A percentile compares a stretch with the other conserved stretches of the same genome.
Evolutionary conservation across 208 protist genomes (phyloP).

Genomic region (Leishmania martiniquensis): DNA sequence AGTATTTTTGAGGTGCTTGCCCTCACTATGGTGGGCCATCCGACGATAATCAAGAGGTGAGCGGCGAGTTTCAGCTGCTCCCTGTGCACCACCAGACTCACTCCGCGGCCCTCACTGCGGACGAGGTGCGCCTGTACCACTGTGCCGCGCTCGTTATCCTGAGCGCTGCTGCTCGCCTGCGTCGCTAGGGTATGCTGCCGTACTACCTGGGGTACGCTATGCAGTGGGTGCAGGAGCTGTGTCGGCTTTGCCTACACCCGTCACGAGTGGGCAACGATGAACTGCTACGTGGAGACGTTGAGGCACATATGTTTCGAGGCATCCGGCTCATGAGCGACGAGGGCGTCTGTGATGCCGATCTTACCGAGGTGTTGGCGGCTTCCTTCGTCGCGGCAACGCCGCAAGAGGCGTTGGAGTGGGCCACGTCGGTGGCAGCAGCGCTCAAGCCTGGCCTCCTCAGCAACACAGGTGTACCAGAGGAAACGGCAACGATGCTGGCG

Average conservation of each 20-base stretch:
- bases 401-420: conserved; percentile 41
- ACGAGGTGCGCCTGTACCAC: conserved; percentile 43
- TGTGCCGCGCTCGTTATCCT: conserved; percentile 33
- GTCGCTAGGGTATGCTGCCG: conserved; percentile 42
- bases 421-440: conserved; percentile 7
- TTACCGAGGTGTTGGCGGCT: conserved; percentile 13
- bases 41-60: conserved; percentile 39
- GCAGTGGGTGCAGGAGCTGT: conserved; percentile 54
- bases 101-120: conserved; percentile 15
- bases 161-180: conserved; percentile 18
- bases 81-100: conserved; percentile 24
- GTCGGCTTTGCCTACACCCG: conserved; percentile 44
- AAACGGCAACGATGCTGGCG: conserved; percentile 33
- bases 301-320: conserved; percentile 8
- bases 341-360: not conserved
- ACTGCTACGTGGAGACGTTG: conserved; percentile 23
- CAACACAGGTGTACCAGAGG: conserved; percentile 20
- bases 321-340: not conserved
- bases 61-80: conserved; percentile 33
- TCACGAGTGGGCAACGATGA: conserved; percentile 18
- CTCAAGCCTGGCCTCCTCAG: not conserved
- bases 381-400: conserved; percentile 39
- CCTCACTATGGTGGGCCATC: conserved; percentile 50
- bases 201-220: conserved; percentile 32
- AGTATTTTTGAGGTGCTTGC: conserved; percentile 26